Evolutionary conservation across 305 asterid species (phyloP).

Genomic region (Fraxinus dipetala): DNA sequence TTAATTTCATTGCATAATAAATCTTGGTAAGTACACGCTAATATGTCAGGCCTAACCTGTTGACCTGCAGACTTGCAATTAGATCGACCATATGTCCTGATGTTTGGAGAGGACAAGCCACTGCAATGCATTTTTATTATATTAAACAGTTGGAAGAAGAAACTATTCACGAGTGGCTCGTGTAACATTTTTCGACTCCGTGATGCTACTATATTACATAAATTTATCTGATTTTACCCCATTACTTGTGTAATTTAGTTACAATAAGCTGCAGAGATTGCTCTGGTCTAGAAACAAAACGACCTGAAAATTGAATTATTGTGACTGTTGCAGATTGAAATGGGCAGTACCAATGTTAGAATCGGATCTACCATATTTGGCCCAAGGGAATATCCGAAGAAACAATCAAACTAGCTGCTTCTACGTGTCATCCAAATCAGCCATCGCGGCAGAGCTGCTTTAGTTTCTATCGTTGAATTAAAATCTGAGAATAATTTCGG

Average conservation of each 20-base stretch:
- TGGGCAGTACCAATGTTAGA: conserved; percentile 92
- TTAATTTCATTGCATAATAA: background rate
- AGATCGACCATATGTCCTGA: background rate
- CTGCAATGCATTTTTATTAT: background rate
- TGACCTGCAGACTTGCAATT: background rate
- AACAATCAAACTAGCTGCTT: conserved; percentile 30
- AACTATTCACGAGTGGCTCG: background rate
- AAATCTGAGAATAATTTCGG: background rate
- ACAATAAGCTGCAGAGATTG: background rate
- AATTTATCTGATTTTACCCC: background rate
- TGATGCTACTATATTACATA: background rate
- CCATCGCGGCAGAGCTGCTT: background rate
- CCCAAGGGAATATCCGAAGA: conserved; percentile 71
- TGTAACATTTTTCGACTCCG: background rate
- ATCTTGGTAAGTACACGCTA: background rate
- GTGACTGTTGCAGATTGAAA: conserved; percentile 61
- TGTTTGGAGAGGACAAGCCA: background rate
- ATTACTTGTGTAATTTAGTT: background rate
- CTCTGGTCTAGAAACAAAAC: background rate
- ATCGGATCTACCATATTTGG: conserved; percentile 91
- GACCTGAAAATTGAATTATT: conserved; percentile 4
- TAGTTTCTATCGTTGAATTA: conserved; percentile 2
- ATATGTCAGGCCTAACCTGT: background rate
- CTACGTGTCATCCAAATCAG: conserved; percentile 3
- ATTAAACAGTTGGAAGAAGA: background rate